These are phyloP conservation scores for Metarhizium album DNA, from an alignment of 2,329 filamentous ascomycete genomes.

Conservation along the genomic window DNA sequence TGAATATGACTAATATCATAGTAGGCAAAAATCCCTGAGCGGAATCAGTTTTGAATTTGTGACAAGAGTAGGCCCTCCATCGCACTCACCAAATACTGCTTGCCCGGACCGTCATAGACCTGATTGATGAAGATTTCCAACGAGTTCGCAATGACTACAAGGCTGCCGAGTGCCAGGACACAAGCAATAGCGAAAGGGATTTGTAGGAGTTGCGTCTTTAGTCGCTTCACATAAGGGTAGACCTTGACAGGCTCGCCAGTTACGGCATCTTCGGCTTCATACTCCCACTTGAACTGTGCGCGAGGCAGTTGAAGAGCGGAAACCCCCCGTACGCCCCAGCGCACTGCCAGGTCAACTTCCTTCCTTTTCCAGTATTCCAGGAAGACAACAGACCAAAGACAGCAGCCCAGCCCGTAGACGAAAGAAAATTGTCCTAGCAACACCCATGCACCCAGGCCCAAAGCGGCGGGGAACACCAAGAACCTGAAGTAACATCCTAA, in stretches of 20 bases:
- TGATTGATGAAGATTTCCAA: slow-evolving; percentile 95
- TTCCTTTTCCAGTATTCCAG: slow-evolving; percentile 96
- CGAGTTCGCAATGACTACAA: slow-evolving; percentile 80
- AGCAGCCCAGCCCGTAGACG: slow-evolving; percentile 66
- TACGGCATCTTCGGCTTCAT: slow-evolving; percentile 64
- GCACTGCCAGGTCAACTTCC: slow-evolving; percentile 72
- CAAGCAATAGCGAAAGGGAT: slow-evolving; percentile 76
- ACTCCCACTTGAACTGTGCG: slow-evolving; percentile 69
- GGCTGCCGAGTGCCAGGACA: slow-evolving; percentile 58
- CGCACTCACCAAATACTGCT: slow-evolving; percentile 61
- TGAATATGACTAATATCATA: slow-evolving; percentile 67
- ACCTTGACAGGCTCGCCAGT: slow-evolving; percentile 69
- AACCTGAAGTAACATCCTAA: slow-evolving; percentile 84
- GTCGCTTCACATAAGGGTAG: slow-evolving; percentile 65
- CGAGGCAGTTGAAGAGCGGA: slow-evolving; percentile 70
- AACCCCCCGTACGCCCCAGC: slow-evolving; percentile 82
- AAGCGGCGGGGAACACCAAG: slow-evolving; percentile 67
- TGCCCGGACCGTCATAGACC: slow-evolving; percentile 81
- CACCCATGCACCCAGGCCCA: slow-evolving; percentile 69
- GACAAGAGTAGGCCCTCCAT: not conserved
- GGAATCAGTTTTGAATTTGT: slow-evolving; percentile 8
- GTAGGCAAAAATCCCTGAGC: slow-evolving; percentile 77
- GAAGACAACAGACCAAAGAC: slow-evolving; percentile 81
- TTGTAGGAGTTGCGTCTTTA: slow-evolving; percentile 68
- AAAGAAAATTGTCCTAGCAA: slow-evolving; percentile 78